phyloP scores from a whole-genome alignment of 2,329 filamentous ascomycete species.

The Paecilomyces fulvus region DNA sequence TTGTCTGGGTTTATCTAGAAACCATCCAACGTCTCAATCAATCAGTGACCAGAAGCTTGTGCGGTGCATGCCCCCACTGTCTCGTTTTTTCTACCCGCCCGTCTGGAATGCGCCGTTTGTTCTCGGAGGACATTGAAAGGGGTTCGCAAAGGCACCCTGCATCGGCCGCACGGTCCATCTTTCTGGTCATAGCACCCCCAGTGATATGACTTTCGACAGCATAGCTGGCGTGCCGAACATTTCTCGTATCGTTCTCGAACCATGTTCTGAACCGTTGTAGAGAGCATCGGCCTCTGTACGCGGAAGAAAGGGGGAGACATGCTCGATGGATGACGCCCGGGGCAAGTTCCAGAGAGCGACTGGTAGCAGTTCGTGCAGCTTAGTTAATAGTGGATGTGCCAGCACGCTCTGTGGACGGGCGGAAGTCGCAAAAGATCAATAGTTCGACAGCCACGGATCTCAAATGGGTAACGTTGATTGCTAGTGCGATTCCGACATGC shows the following conservation, averaged over 20 bases:
- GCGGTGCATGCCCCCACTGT: not conserved
- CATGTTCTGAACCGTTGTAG: not conserved
- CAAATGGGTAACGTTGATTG: not conserved
- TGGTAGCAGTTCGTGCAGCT: slow-evolving; percentile 13
- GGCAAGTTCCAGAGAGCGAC: not conserved
- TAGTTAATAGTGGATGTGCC: slow-evolving; percentile 11
- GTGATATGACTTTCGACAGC: not conserved
- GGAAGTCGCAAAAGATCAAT: slow-evolving; percentile 11
- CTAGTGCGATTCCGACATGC: not conserved
- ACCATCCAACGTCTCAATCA: not conserved
- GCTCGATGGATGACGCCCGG: not conserved
- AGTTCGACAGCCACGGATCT: slow-evolving; percentile 7
- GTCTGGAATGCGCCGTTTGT: not conserved
- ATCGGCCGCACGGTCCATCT: not conserved
- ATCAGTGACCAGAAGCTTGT: not conserved
- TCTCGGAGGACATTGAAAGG: not conserved
- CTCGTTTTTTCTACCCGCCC: not conserved
- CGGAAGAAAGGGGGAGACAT: not conserved
- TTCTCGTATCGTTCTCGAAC: not conserved
- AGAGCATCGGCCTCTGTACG: not conserved
- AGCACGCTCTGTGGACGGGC: slow-evolving; percentile 15
- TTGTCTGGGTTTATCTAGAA: not conserved
- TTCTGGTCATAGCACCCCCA: not conserved
- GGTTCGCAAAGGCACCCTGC: not conserved
- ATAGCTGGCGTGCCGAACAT: not conserved